A percentile compares a stretch with the other conserved stretches of the same genome.
phyloP scores from a whole-genome alignment of 768 basidiomycete species.

The Leccinum disarticulatum region DNA sequence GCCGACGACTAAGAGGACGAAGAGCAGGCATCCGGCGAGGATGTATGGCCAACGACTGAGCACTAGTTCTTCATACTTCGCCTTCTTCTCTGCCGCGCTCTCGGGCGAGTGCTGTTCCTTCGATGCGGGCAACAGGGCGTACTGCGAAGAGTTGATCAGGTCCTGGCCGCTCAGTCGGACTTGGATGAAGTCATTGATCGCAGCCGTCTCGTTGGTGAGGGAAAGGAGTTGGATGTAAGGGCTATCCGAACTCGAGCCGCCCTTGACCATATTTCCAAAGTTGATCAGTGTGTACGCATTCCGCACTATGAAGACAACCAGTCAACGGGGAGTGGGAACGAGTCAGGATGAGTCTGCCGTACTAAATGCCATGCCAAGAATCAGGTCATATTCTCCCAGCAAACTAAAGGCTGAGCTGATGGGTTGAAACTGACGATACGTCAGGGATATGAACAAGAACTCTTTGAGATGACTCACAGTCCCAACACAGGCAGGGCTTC shows the following conservation, averaged over 20 bases:
- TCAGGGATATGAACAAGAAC: slow-evolving; percentile 7
- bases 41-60: slow-evolving; percentile 77
- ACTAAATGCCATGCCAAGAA: slow-evolving; percentile 82
- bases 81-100: slow-evolving; percentile 63
- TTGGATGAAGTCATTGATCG: slow-evolving; percentile 65
- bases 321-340: slow-evolving; percentile 6
- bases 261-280: slow-evolving; percentile 67
- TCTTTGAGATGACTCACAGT: slow-evolving; percentile 45
- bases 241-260: slow-evolving; percentile 44
- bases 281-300: slow-evolving; percentile 72
- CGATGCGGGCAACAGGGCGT: slow-evolving; percentile 57
- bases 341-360: slow-evolving; percentile 26
- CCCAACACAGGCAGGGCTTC: slow-evolving; percentile 63
- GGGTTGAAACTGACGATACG: slow-evolving; percentile 66
- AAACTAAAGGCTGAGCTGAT: slow-evolving; percentile 78
- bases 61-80: slow-evolving; percentile 58
- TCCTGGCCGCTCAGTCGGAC: slow-evolving; percentile 61
- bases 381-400: slow-evolving; percentile 78
- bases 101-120: slow-evolving; percentile 65
- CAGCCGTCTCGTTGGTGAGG: slow-evolving; percentile 49
- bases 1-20: slow-evolving; percentile 46
- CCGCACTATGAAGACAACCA: slow-evolving; percentile 50
- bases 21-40: slow-evolving; percentile 55
- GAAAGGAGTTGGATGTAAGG: slow-evolving; percentile 75
- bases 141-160: slow-evolving; percentile 51